Conservation (phyloP, 1,139 yeast species). For the Taphrina deformans region DNA sequence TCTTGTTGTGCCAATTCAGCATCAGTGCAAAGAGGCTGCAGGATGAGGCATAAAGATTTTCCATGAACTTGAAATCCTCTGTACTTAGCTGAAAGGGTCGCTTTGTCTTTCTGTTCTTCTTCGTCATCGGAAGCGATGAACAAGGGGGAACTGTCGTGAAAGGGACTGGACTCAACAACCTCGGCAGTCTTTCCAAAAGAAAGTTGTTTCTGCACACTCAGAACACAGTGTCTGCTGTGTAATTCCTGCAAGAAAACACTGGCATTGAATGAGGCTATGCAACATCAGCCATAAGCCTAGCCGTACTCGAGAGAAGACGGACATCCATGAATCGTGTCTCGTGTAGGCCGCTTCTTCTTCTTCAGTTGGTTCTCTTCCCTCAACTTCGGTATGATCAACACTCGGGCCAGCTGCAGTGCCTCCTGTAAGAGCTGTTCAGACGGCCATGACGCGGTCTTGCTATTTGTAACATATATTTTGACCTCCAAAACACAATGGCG, state of each 20-base stretch:
- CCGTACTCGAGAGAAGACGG: not conserved
- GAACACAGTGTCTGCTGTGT: slow-evolving; percentile 11
- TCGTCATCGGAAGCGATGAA: slow-evolving; percentile 28
- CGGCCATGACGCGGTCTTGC: not conserved
- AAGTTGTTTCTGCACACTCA: not conserved
- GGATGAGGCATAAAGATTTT: slow-evolving; percentile 2
- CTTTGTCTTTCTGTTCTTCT: slow-evolving; percentile 1
- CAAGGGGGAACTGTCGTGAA: slow-evolving; percentile 18
- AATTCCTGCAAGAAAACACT: slow-evolving; percentile 23
- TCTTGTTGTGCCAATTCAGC: not conserved
- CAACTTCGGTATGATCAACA: slow-evolving; percentile 29
- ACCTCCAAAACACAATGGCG: slow-evolving; percentile 19
- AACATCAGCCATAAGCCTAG: not conserved
- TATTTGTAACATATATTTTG: slow-evolving; percentile 12
- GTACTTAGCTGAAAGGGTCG: slow-evolving; percentile 12
- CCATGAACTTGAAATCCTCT: slow-evolving; percentile 23
- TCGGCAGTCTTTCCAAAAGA: not conserved
- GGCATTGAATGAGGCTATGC: slow-evolving; percentile 19
- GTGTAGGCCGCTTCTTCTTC: slow-evolving; percentile 20
- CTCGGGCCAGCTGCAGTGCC: slow-evolving; percentile 6
- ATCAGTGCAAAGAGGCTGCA: not conserved
- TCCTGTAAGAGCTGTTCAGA: not conserved
- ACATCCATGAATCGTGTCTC: slow-evolving; percentile 27
- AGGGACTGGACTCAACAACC: not conserved
- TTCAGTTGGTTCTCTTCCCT: slow-evolving; percentile 22